Base-by-base conservation (phyloP, 2,329 filamentous ascomycete genomes). In the Pseudocercospora vitis region DNA sequence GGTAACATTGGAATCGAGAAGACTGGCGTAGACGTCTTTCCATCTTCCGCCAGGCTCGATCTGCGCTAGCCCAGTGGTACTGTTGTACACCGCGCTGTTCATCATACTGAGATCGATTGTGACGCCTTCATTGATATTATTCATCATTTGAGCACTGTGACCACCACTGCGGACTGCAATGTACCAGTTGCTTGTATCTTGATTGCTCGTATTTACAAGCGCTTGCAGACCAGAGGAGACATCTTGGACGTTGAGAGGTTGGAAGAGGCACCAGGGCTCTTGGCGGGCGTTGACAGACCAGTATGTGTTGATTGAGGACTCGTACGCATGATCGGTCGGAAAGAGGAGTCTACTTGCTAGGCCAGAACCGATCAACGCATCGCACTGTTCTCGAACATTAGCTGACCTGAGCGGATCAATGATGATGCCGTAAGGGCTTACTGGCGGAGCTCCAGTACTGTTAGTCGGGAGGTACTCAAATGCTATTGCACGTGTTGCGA, bases 21-120 rank as follows among this genome's bases (percentile, higher is more conserved):
- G 68, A 3, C 48, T 57, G 1, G 56, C 49, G 28, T 74, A 76
- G 0, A 79, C 71, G n/a, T 74, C 63, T 11, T 67, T 63, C 74
- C 77, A 81, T 12, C 71, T 66, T 18, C 69, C 68, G 1, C 77
- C 78, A 0, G 73, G 62, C 1, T 77, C 80, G 29, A 81, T 67
- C 6, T 64, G 68, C 6, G 74, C 71, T 5, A 65, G 69, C 3
- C 60, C 61, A 7, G 61, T 66, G 44, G 74, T 72, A 2, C 57
- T 42, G 14, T 64, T 65, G 7, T 74, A 56, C 0, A 53, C 56
- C 24, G 77, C 61, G 7, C 61, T 37, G 49, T 73, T 72, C 7
- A 81, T 66, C 3, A 62, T 59, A 8, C 66, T 71, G 7, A 79
- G 71, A 11, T 78, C 78, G 55, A 84, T 75, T 16, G 59, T 60